Evolutionary conservation across 805 yeast genomes (phyloP), one percentile per base, ranked within the genome.

Genomic region (Metschnikowia baotianmanensis): DNA sequence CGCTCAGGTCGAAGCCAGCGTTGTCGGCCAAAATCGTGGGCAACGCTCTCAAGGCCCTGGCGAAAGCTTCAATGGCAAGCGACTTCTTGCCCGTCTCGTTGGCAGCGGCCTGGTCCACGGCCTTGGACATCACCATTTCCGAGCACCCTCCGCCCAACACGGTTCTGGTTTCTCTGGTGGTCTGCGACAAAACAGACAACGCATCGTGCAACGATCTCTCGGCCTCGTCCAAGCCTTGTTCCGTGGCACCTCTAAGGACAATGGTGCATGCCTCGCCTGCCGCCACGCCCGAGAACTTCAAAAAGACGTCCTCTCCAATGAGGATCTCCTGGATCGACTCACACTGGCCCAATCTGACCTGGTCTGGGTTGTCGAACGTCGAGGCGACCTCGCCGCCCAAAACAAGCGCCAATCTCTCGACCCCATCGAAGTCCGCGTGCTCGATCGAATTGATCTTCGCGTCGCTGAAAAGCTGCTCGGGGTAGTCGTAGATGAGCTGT

Each of bases 331-430:
- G 97, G 55, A 93, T 88, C 18, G 74, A 55, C 31, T 89, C 93
- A 74, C 98, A 91, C 60, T 80, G 76, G 33, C 99, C 99, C 37
- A 90, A 68, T 61, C 79, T 83, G 42, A 86, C 96, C 42, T 77
- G 76, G 40, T 86, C 95, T 19, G 98, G 96, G 52, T 82, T 75
- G 60, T 93, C 99, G 61, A 93, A 93, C 2, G 98, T 91, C 6
- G 98, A 89, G 2, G 83, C 96, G 38, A 93, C 97, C 72, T 93
- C 98, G 59, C 96, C 99, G 38, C 99, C 99, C 10, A 98, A 90
- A 23, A 89, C 99, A 29, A 91, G 72, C 2, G 99, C 96, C 52
- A 93, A 77, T 61, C 98, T 82, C 71, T 93, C 99, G 40, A 93
- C 87, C 57, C 98, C 99, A 58, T 87, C 98, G 56, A 93, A 93